These are phyloP conservation scores for Cutaneotrichosporon sp. DNA, from an alignment of 1,284 basidiomycete species.

Conservation along the genomic window DNA sequence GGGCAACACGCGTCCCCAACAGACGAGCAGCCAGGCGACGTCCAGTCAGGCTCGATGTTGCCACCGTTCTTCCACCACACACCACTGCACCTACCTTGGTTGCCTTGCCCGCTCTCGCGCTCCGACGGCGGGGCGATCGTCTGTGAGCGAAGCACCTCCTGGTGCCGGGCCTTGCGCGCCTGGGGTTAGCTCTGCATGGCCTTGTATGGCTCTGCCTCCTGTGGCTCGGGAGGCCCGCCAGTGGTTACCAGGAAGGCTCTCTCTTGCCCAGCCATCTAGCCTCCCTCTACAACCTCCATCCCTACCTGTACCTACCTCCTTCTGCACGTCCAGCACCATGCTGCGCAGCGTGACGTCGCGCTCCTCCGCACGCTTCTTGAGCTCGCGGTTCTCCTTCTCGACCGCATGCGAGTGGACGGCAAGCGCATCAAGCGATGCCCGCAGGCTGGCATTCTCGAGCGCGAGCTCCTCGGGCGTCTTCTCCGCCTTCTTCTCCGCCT, in stretches of 20 bases:
- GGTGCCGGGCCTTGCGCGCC: slow-evolving; percentile 37
- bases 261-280: no score
- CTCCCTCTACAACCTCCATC: background rate
- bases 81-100: slow-evolving; percentile 8
- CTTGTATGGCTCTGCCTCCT: no score
- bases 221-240: no score
- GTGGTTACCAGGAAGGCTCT: no score
- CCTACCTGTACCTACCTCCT: slow-evolving; percentile 36
- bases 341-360: slow-evolving; percentile 42
- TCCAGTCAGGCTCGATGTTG: background rate
- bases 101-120: background rate
- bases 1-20: no score
- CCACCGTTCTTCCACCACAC: no score
- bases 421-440: slow-evolving; percentile 48
- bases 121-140: slow-evolving; percentile 32
- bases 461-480: slow-evolving; percentile 54
- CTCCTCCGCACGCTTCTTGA: slow-evolving; percentile 37
- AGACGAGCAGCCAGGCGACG: background rate
- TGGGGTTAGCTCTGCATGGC: slow-evolving; percentile 9
- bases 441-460: slow-evolving; percentile 51
- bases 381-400: slow-evolving; percentile 35
- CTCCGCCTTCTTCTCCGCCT: slow-evolving; percentile 15
- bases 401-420: slow-evolving; percentile 44
- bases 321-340: slow-evolving; percentile 42
- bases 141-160: slow-evolving; percentile 41